phyloP scores from a whole-genome alignment of 345 rosid genomes.

The Linum usitatissimum region DNA sequence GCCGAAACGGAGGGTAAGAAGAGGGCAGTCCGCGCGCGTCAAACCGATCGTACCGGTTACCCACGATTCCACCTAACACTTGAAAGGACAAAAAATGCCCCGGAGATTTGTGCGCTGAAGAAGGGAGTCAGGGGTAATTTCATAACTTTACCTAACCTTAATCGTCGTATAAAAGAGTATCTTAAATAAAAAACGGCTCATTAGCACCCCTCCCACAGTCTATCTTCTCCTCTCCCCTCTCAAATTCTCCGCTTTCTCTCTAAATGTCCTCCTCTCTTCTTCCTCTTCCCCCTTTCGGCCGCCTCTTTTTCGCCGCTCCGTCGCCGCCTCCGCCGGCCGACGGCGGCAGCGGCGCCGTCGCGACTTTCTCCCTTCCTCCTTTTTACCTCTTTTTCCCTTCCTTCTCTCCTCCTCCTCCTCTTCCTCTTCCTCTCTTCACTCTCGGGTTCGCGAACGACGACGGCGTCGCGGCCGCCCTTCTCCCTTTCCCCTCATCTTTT shows the following conservation, averaged over 20 bases:
- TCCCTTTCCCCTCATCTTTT: background rate
- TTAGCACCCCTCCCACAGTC: background rate
- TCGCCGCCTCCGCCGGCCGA: background rate
- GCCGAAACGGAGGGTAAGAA: too few relatives aligned
- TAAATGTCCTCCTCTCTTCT: background rate
- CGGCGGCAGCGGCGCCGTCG: too few relatives aligned
- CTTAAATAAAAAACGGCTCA: background rate
- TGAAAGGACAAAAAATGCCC: too few relatives aligned
- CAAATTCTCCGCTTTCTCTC: conserved; percentile 5
- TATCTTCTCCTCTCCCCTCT: background rate
- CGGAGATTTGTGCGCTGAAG: too few relatives aligned
- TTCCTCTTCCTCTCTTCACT: too few relatives aligned
- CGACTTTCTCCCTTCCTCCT: background rate
- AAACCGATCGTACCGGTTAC: background rate
- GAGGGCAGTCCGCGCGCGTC: background rate
- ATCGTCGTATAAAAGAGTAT: too few relatives aligned
- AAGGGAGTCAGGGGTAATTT: too few relatives aligned
- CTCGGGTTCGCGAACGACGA: too few relatives aligned
- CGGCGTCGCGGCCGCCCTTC: background rate
- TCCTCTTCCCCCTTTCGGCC: background rate
- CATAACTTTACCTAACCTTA: too few relatives aligned
- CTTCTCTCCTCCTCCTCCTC: background rate
- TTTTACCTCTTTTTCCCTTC: background rate
- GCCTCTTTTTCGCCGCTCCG: background rate
- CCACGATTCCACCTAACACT: background rate